These are phyloP conservation scores for Phaeosphaeria sp. DNA, from an alignment of 2,329 filamentous ascomycete genomes.

Conservation along the genomic window DNA sequence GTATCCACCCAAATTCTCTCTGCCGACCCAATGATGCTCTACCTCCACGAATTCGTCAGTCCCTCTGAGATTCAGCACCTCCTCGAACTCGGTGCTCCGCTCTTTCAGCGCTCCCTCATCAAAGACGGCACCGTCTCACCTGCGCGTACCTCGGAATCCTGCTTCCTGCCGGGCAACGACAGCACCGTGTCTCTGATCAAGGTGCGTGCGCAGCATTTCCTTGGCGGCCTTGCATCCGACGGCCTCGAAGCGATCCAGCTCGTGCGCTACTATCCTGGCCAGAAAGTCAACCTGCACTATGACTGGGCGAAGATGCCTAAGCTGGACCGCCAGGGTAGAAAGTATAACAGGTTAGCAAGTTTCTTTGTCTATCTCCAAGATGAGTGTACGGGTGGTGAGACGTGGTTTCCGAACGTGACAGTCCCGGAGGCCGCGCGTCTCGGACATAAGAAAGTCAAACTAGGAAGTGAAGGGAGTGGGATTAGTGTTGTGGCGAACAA, in stretches of 20 bases:
- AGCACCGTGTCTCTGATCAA: background rate
- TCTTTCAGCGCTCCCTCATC: background rate
- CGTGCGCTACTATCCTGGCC: background rate
- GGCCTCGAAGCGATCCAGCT: slow-evolving; percentile 1
- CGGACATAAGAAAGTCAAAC: background rate
- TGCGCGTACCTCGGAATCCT: background rate
- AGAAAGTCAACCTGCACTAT: background rate
- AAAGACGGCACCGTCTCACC: background rate
- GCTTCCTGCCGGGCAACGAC: slow-evolving; percentile 1
- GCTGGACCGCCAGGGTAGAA: background rate
- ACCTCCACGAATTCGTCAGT: background rate
- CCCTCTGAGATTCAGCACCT: background rate
- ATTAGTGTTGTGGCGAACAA: background rate
- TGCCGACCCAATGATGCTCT: background rate
- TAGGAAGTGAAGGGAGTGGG: background rate
- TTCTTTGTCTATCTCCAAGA: background rate
- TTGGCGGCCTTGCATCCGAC: background rate
- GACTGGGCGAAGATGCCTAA: background rate
- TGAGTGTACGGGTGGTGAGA: background rate
- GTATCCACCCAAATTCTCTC: background rate
- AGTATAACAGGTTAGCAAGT: background rate
- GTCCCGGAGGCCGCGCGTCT: background rate
- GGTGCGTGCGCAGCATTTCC: background rate
- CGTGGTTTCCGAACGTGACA: background rate
- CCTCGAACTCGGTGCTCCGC: background rate